phyloP scores from a whole-genome alignment of 108 stramenopile genomes.

The Cyclotella baltica region DNA sequence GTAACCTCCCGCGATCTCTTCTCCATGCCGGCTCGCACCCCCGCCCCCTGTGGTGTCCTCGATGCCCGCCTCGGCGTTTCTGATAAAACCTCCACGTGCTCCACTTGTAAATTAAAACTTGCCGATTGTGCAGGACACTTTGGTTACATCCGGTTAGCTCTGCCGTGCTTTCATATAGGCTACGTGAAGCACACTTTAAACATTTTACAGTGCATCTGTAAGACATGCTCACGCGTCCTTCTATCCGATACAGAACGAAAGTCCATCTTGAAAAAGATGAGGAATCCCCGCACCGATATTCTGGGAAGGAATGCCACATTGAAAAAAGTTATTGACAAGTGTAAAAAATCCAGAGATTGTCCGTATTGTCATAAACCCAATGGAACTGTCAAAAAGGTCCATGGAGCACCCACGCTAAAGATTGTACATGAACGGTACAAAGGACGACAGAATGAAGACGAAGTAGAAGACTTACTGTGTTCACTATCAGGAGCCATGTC shows the following conservation, averaged over 20 bases:
- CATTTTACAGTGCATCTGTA: constrained; percentile 96
- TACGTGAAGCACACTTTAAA: constrained; percentile 95
- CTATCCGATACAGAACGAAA: constrained; percentile 76
- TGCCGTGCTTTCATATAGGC: constrained; percentile 99
- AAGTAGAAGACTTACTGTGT: constrained; percentile 70
- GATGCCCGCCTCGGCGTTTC: constrained; percentile 95
- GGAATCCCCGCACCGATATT: constrained; percentile 83
- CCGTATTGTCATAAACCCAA: constrained; percentile 90
- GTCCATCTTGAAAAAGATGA: constrained; percentile 74
- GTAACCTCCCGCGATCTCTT: constrained; percentile 93
- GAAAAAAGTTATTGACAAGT: constrained; percentile 92
- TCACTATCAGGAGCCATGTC: constrained; percentile 67
- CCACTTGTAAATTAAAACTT: constrained; percentile 93
- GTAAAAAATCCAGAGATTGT: constrained; percentile 91
- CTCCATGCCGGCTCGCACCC: constrained; percentile 89
- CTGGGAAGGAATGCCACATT: constrained; percentile 72
- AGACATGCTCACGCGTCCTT: constrained; percentile 94
- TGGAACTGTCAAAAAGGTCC: constrained; percentile 96
- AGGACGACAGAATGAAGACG: constrained; percentile 78
- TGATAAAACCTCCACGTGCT: constrained; percentile 89
- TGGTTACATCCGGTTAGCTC: constrained; percentile 93
- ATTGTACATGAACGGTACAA: constrained; percentile 95
- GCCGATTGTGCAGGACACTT: constrained; percentile 97
- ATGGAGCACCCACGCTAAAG: constrained; percentile 91
- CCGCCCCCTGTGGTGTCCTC: constrained; percentile 92